Conservation (phyloP, 2,329 filamentous ascomycete species). For the Botrytis tulipae region DNA sequence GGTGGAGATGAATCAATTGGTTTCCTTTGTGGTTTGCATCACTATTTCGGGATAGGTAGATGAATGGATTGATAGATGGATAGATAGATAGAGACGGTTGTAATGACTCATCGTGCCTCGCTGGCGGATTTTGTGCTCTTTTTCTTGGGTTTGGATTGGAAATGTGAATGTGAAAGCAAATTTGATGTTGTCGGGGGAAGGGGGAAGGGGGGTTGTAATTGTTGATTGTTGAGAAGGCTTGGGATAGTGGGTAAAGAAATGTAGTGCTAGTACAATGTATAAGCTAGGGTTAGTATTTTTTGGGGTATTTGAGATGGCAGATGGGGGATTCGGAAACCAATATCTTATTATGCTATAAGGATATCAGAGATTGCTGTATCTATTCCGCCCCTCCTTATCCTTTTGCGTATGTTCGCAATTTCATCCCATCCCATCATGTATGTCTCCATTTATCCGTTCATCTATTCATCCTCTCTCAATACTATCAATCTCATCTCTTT, state of each 20-base stretch:
- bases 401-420: neutral
- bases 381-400: fast-evolving
- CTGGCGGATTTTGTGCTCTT: neutral
- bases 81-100: neutral
- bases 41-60: neutral
- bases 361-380: neutral
- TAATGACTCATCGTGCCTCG: neutral
- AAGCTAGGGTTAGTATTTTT: too few relatives aligned
- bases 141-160: neutral
- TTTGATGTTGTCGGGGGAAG: too few relatives aligned
- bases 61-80: neutral
- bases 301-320: too few relatives aligned
- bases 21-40: neutral
- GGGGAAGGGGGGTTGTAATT: too few relatives aligned
- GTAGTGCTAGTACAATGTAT: too few relatives aligned
- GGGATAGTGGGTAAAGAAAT: too few relatives aligned
- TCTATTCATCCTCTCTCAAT: too few relatives aligned
- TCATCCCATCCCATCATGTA: neutral
- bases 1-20: neutral
- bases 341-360: neutral
- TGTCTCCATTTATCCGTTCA: too few relatives aligned
- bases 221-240: too few relatives aligned
- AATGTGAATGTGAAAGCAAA: neutral
- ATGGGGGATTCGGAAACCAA: neutral
- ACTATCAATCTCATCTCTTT: too few relatives aligned